Evolutionary conservation across 2,329 filamentous ascomycete genomes (phyloP).

Genomic region (Botryotinia calthae): DNA sequence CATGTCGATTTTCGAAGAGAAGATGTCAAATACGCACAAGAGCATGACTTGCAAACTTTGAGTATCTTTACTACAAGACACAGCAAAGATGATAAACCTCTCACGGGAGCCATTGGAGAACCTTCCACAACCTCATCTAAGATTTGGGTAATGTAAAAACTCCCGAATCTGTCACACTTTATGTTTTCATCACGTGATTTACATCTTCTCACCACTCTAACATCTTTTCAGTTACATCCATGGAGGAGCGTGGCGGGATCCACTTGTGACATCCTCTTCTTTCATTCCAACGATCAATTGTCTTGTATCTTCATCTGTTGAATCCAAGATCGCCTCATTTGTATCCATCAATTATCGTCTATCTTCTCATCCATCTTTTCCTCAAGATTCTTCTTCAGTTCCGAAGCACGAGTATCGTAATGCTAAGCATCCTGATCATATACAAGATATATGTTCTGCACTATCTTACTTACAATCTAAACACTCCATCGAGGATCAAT

Average conservation of each 20-base stretch:
- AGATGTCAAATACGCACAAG: constrained; percentile 13
- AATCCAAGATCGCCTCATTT: constrained; percentile 54
- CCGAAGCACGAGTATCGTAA: constrained; percentile 37
- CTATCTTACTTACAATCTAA: constrained; percentile 49
- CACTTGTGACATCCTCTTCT: constrained; percentile 46
- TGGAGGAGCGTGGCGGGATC: constrained; percentile 63
- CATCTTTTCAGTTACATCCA: constrained; percentile 45
- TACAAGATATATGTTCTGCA: constrained; percentile 54
- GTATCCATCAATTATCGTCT: constrained; percentile 65
- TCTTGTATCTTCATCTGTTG: constrained; percentile 38
- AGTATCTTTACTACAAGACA: neutral
- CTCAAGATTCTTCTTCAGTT: constrained; percentile 37
- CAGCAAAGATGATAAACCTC: neutral
- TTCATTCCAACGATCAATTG: constrained; percentile 47
- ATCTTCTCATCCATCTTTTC: constrained; percentile 52
- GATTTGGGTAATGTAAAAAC: constrained; percentile 19
- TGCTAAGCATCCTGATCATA: constrained; percentile 59
- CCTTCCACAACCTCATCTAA: neutral
- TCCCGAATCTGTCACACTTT: neutral
- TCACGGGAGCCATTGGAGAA: neutral
- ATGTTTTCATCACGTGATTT: neutral
- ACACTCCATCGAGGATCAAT: constrained; percentile 46
- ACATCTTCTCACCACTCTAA: neutral
- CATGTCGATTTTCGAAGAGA: neutral
- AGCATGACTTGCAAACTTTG: constrained; percentile 18